Base-by-base conservation (phyloP, 345 rosid species). In the Cardamine resedifolia region DNA sequence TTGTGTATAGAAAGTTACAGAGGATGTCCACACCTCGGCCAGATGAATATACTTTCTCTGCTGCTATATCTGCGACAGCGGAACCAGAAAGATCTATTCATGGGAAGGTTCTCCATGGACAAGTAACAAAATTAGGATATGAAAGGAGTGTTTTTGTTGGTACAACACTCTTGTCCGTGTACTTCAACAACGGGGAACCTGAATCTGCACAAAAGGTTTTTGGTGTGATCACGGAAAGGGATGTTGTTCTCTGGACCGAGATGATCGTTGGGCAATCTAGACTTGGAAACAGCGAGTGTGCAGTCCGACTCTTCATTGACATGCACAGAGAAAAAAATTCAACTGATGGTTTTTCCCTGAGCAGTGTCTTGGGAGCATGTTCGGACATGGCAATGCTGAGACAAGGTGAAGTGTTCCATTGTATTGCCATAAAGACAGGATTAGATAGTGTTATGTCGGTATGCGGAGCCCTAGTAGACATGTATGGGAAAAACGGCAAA, bases 171-270 rank as follows among this genome's bases (percentile, higher is more conserved):
- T 63, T 88, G 78, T 82, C 96, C 21, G 84, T 89, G 90, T 94
- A 94, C 81, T 89, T 91, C 75, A 78, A 62, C 28, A 85, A 86
- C 64, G 66, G 83, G 41, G 90, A 87, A 24, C 44, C 71, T 45
- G 85, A 81, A 64, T 82, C 91, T 69, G 91, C 95, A 20, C 47
- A 64, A 56, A 66, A 60, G 28, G 79, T 86, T 73, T 91, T 89
- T 72, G 36, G 27, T 75, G 77, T 56, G 63, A 77, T 83, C 20
- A 44, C 58, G 3, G 83, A 83, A 65, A 93, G 79, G 78, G 98
- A 94, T 73, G 31, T 83, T 39, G 87, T 91, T 78, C 85, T 91
- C 15, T 91, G 97, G 97, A 94, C 97, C 44, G 95, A 89, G 84
- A 91, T 94, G 89, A 85, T 94, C 28, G 78, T 85, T 56, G 92